A percentile compares a stretch with the other conserved stretches of the same genome.
Evolutionary conservation across 345 rosid species (phyloP).

Genomic region (Hibiscus mutabilis): DNA sequence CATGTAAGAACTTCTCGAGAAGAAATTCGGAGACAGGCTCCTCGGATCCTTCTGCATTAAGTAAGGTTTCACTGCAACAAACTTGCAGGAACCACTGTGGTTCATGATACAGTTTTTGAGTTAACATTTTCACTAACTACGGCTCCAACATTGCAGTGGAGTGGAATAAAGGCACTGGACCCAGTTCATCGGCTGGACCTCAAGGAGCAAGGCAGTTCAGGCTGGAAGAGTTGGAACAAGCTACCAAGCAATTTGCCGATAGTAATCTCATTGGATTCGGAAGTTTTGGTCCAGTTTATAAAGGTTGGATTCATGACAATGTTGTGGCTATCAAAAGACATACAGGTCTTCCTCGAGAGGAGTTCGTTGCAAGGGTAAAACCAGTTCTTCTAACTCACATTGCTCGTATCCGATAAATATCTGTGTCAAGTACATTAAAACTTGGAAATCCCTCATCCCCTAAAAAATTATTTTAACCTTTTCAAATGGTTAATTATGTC

Average conservation of each 20-base stretch:
- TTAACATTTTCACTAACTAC: constrained; percentile 4
- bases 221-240: constrained; percentile 49
- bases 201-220: constrained; percentile 38
- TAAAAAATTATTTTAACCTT: background rate
- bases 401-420: background rate
- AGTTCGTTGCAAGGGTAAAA: constrained; percentile 47
- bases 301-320: constrained; percentile 42
- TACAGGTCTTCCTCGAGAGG: constrained; percentile 27
- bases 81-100: background rate
- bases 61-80: constrained; percentile 21
- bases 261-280: constrained; percentile 46
- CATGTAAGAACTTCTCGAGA: constrained; percentile 21
- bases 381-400: background rate
- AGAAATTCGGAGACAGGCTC: constrained; percentile 51
- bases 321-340: constrained; percentile 51
- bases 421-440: background rate
- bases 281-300: constrained; percentile 45
- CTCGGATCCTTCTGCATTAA: constrained; percentile 48
- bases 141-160: constrained; percentile 22
- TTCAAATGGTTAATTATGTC: background rate
- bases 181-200: constrained; percentile 27
- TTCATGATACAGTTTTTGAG: background rate
- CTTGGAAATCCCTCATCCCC: background rate
- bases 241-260: constrained; percentile 46
- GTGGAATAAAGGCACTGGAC: constrained; percentile 35